Conservation (phyloP, 208 protist species). For the Leishmania martiniquensis region DNA sequence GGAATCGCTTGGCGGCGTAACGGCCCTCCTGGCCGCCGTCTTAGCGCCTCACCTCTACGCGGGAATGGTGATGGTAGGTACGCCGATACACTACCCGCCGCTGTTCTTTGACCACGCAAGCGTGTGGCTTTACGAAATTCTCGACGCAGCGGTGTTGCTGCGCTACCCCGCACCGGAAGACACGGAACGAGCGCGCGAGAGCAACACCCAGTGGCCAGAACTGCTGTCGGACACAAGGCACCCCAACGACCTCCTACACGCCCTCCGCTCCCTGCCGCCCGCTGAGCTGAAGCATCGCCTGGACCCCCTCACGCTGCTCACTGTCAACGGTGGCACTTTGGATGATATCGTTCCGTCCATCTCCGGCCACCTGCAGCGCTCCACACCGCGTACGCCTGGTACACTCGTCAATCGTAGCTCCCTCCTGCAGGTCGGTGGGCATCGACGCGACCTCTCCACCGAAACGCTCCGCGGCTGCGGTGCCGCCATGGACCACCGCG, state of each 20-base stretch:
- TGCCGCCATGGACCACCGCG: constrained; percentile 66
- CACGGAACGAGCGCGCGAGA: neutral
- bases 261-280: constrained; percentile 35
- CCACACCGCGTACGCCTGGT: constrained; percentile 29
- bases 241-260: constrained; percentile 31
- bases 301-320: constrained; percentile 44
- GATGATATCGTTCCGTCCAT: constrained; percentile 75
- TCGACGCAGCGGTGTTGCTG: constrained; percentile 44
- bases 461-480: constrained; percentile 73
- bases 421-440: constrained; percentile 17
- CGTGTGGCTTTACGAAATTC: constrained; percentile 47
- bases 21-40: constrained; percentile 55
- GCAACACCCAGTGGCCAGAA: constrained; percentile 28
- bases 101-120: constrained; percentile 70
- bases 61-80: constrained; percentile 66
- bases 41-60: constrained; percentile 64
- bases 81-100: constrained; percentile 68
- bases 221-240: constrained; percentile 19
- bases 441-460: constrained; percentile 67
- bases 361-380: constrained; percentile 53
- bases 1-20: constrained; percentile 73
- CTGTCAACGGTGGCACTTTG: constrained; percentile 69
- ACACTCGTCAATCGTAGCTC: constrained; percentile 22
- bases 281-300: constrained; percentile 43
- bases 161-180: constrained; percentile 22